Evolutionary conservation across 176 grass and related monocot genomes (phyloP).

Genomic region (Cenchrus purpureus): DNA sequence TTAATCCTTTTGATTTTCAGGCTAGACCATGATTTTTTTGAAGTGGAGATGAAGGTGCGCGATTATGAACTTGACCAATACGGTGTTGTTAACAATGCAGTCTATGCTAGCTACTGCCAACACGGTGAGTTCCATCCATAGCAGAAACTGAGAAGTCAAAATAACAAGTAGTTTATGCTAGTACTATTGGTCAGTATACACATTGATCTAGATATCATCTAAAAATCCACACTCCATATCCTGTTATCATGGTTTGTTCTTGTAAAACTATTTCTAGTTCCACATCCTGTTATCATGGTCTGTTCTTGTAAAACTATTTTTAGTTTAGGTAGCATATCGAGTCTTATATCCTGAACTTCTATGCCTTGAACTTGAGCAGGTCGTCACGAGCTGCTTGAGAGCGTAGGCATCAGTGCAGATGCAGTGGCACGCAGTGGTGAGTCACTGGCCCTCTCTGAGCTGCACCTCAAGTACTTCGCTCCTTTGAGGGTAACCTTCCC

Average conservation of each 20-base stretch:
- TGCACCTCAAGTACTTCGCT: constrained; percentile 77
- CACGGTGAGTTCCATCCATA: constrained; percentile 63
- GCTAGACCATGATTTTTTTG: constrained; percentile 54
- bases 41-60: constrained; percentile 78
- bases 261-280: background rate
- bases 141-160: background rate
- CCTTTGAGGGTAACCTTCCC: constrained; percentile 79
- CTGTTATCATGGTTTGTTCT: background rate
- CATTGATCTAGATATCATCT: background rate
- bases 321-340: too few species aligned
- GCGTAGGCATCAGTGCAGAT: constrained; percentile 70
- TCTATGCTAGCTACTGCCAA: constrained; percentile 92
- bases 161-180: background rate
- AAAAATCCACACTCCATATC: background rate
- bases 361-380: constrained; percentile 52
- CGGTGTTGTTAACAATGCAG: constrained; percentile 91
- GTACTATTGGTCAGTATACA: background rate
- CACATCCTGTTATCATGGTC: background rate
- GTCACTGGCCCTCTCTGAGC: constrained; percentile 76
- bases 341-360: too few species aligned
- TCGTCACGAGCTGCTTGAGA: constrained; percentile 77
- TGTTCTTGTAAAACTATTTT: too few species aligned
- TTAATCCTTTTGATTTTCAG: constrained; percentile 43
- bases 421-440: constrained; percentile 76
- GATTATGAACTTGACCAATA: constrained; percentile 93